Percentiles rank a stretch among this genome's conserved stretches.
phyloP scores from a whole-genome alignment of 2,329 filamentous ascomycete genomes.

The Talaromyces sp. region DNA sequence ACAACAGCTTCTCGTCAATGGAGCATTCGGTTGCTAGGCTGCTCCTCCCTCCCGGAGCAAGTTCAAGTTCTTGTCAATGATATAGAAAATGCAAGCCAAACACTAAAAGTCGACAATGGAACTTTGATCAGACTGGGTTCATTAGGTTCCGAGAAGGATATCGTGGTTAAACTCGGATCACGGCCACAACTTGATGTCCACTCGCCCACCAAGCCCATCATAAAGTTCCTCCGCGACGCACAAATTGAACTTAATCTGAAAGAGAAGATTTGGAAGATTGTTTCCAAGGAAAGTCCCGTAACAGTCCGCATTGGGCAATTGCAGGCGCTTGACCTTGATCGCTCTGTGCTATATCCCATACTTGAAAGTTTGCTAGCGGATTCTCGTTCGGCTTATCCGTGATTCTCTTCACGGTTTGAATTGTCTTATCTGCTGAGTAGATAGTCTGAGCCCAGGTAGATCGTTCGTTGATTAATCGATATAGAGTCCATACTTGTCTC shows the following conservation, averaged over 20 bases:
- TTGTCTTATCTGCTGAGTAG: background rate
- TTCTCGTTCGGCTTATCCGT: background rate
- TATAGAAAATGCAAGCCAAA: background rate
- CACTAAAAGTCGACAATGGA: conserved; percentile 12
- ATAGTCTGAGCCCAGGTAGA: background rate
- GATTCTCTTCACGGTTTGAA: background rate
- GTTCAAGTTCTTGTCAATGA: background rate
- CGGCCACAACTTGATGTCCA: conserved; percentile 13
- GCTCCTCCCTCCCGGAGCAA: conserved; percentile 1
- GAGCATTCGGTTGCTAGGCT: conserved; percentile 8
- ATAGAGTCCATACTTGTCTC: background rate
- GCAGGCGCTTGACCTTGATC: conserved; percentile 11
- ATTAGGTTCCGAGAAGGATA: background rate
- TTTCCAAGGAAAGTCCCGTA: background rate
- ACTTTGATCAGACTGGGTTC: conserved; percentile 7
- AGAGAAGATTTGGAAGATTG: conserved; percentile 3
- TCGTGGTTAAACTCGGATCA: conserved; percentile 9
- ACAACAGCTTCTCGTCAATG: conserved; percentile 1
- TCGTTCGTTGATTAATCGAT: background rate
- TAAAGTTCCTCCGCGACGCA: conserved; percentile 16
- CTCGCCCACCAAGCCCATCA: conserved; percentile 1
- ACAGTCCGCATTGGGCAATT: conserved; percentile 4
- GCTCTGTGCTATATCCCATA: conserved; percentile 1
- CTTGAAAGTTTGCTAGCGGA: conserved; percentile 7
- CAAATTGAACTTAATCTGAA: conserved; percentile 16